Evolutionary conservation across 495 filamentous ascomycete species (phyloP).

Genomic region (Daldinia childiae): DNA sequence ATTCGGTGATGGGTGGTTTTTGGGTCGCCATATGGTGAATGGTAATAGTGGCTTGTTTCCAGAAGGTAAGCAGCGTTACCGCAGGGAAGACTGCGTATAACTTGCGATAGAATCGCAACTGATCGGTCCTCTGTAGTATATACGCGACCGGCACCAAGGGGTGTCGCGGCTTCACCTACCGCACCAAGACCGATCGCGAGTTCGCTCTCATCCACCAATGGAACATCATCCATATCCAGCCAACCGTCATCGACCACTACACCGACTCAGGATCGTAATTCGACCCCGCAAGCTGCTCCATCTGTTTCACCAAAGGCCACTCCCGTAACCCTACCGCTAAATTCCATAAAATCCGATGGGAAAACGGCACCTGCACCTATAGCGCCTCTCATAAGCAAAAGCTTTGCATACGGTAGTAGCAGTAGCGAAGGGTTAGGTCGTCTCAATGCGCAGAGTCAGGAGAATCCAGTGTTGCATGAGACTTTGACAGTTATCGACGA

Average conservation of each 20-base stretch:
- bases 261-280: constrained; percentile 49
- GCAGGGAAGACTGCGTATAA: neutral
- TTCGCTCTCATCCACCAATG: constrained; percentile 39
- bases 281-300: constrained; percentile 26
- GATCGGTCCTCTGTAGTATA: constrained; percentile 55
- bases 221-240: constrained; percentile 27
- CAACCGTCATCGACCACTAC: constrained; percentile 48
- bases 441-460: constrained; percentile 53
- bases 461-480: constrained; percentile 92
- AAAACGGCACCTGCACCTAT: constrained; percentile 31
- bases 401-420: constrained; percentile 28
- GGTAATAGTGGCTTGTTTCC: constrained; percentile 87
- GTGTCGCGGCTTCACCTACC: constrained; percentile 32
- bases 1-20: constrained; percentile 97
- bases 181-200: constrained; percentile 40
- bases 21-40: constrained; percentile 81
- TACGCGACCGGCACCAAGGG: constrained; percentile 61
- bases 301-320: constrained; percentile 34
- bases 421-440: constrained; percentile 37
- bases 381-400: constrained; percentile 36
- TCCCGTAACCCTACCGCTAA: constrained; percentile 53
- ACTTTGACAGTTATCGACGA: constrained; percentile 97
- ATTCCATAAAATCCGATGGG: constrained; percentile 48
- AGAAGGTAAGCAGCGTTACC: constrained; percentile 69
- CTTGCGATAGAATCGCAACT: constrained; percentile 17